A percentile compares a stretch with the other conserved stretches of the same genome.
Evolutionary conservation across 352 stramenopile genomes (phyloP).

Genomic region (Pilasporangium apinafurcum): DNA sequence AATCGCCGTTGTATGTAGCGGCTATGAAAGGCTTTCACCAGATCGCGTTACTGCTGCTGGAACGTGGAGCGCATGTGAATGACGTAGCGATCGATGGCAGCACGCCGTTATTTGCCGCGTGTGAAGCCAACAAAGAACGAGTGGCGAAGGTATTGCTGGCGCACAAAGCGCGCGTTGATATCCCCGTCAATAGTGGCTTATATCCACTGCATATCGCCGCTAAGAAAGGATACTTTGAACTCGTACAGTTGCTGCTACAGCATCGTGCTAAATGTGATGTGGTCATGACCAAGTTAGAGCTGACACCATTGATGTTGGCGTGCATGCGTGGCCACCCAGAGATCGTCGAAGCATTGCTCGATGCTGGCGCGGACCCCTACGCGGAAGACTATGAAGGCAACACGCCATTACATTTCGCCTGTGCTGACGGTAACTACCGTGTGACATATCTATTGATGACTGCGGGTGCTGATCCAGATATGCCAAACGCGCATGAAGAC

Average conservation of each 20-base stretch:
- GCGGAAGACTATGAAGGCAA: conserved; percentile 74
- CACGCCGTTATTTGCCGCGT: conserved; percentile 50
- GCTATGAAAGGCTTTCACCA: conserved; percentile 43
- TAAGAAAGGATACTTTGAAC: conserved; percentile 38
- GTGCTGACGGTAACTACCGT: conserved; percentile 67
- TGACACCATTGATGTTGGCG: conserved; percentile 73
- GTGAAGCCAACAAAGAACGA: conserved; percentile 52
- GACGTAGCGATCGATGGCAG: conserved; percentile 43
- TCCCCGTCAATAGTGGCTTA: conserved; percentile 34
- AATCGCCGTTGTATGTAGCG: conserved; percentile 58
- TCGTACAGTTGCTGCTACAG: conserved; percentile 38
- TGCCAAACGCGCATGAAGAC: conserved; percentile 75
- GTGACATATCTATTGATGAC: conserved; percentile 73
- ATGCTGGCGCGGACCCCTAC: conserved; percentile 66
- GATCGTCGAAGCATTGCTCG: conserved; percentile 66
- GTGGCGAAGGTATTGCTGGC: conserved; percentile 51
- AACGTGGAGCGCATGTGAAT: conserved; percentile 53
- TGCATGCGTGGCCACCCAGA: conserved; percentile 41
- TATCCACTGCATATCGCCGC: conserved; percentile 56
- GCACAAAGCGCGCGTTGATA: conserved; percentile 41
- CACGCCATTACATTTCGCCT: conserved; percentile 76
- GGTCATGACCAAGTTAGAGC: conserved; percentile 21
- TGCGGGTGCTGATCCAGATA: conserved; percentile 77
- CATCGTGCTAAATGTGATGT: conserved; percentile 44
- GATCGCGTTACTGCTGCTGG: conserved; percentile 63